phyloP scores from a whole-genome alignment of 2,329 filamentous ascomycete genomes.

The Penicillium sp. region DNA sequence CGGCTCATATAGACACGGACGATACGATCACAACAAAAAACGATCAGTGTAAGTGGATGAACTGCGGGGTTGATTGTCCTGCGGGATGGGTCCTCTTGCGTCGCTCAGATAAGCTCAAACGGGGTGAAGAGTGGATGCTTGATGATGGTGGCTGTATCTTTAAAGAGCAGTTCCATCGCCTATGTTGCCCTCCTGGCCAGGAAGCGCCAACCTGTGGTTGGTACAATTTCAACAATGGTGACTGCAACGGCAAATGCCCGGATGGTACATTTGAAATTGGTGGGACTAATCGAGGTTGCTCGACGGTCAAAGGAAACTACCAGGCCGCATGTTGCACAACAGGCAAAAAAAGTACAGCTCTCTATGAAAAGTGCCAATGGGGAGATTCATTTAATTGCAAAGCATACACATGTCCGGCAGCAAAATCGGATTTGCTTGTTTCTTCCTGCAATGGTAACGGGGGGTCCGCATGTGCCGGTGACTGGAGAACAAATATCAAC shows the following conservation, averaged over 20 bases:
- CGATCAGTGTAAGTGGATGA: neutral
- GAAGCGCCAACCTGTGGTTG: neutral
- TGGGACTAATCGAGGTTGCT: neutral
- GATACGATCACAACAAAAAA: neutral
- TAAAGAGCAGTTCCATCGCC: neutral
- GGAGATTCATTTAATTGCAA: neutral
- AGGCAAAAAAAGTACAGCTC: neutral
- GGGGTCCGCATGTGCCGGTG: neutral
- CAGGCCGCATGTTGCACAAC: neutral
- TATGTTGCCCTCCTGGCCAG: neutral
- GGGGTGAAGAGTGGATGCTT: neutral
- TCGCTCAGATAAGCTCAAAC: neutral
- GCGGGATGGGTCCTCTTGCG: neutral
- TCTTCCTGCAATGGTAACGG: too few relatives aligned
- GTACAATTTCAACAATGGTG: neutral
- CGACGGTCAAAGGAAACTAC: neutral
- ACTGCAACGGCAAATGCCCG: neutral
- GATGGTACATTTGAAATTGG: neutral
- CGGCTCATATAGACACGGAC: too few relatives aligned
- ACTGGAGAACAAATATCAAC: too few relatives aligned
- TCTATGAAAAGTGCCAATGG: neutral
- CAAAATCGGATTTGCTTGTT: neutral
- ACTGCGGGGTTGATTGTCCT: neutral
- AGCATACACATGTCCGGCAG: neutral
- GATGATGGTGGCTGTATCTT: neutral